Evolutionary conservation across 805 yeast genomes (phyloP), one percentile per base, ranked within the genome.

Genomic region (Candida ulmi): DNA sequence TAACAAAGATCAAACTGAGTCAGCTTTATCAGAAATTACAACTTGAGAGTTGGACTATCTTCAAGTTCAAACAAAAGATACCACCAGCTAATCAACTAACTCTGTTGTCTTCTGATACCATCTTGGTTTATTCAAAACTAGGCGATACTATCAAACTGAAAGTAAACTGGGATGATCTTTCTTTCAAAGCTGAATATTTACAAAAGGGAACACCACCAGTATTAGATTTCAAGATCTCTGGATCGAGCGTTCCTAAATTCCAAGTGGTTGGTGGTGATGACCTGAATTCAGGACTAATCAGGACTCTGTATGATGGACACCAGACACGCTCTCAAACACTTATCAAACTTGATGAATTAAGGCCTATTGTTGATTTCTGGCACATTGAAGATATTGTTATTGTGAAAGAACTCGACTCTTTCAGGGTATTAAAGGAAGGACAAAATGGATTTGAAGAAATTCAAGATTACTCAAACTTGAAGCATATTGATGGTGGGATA

Each of bases 261-360:
- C 58, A 54, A 35, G 37, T 41, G 2, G 40, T 49, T 18, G 60
- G 60, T 7, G 60, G 58, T 1, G 26, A 36, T 11, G 43, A 43
- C 3, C 32, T 48, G 29, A 19, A 35, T 8, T 43, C 43, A 15
- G 60, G 60, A 1, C 19, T 51, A 2, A 44, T 55, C 0, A 38
- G 45, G 16, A 54, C 60, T 0, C 50, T 48, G 30, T 52, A 40
- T 37, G 42, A 41, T 32, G 58, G 57, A 2, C 52, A 19, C 27
- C 35, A 44, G 2, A 25, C 40, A 2, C 16, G 12, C 7, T 1
- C 16, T 1, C 16, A 26, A 2, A 18, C 37, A 4, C 18, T 37
- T 7, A 40, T 40, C 3, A 28, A 42, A 6, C 18, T 35, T 11
- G 23, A 26, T 7, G 2, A 13, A 30, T 1, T 15, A 21, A 25